phyloP scores from a whole-genome alignment of 805 yeast species.

The Barnettozyma sp. region DNA sequence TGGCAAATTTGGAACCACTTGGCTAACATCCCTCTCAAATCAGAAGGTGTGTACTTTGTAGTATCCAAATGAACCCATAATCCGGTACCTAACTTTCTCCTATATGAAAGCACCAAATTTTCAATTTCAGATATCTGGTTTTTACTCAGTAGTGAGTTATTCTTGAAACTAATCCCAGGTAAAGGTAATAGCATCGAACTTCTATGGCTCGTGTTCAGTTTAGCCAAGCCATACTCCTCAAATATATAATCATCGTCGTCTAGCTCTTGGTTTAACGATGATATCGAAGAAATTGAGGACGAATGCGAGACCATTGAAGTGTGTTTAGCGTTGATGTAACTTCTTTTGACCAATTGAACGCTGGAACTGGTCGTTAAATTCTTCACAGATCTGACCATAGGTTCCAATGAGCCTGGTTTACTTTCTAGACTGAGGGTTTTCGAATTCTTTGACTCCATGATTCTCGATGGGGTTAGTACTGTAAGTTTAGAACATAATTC shows the following conservation, averaged over 20 bases:
- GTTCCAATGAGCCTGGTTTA: slow-evolving; percentile 5
- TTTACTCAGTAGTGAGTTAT: slow-evolving; percentile 20
- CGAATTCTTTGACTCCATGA: slow-evolving; percentile 17
- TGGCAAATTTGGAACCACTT: slow-evolving; percentile 53
- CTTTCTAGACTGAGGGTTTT: not conserved
- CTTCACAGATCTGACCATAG: not conserved
- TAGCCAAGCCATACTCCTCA: slow-evolving; percentile 52
- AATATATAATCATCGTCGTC: slow-evolving; percentile 40
- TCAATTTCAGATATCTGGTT: slow-evolving; percentile 33
- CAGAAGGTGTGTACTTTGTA: slow-evolving; percentile 20
- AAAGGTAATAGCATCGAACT: slow-evolving; percentile 31
- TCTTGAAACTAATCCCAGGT: slow-evolving; percentile 21
- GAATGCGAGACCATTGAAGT: slow-evolving; percentile 32
- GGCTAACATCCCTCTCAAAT: slow-evolving; percentile 26
- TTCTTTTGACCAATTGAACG: slow-evolving; percentile 48
- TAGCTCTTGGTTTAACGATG: slow-evolving; percentile 24
- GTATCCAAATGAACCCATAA: slow-evolving; percentile 20
- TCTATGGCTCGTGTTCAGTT: slow-evolving; percentile 34
- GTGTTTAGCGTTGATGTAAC: slow-evolving; percentile 29
- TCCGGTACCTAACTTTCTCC: slow-evolving; percentile 37
- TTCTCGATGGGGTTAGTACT: slow-evolving; percentile 45
- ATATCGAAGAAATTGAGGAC: slow-evolving; percentile 26
- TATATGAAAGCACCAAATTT: slow-evolving; percentile 42
- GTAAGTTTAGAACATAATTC: slow-evolving; percentile 58
- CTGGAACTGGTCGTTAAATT: slow-evolving; percentile 14